These are phyloP conservation scores for Panaeolus cyanescens DNA, from an alignment of 768 basidiomycete genomes.

Conservation along the genomic window DNA sequence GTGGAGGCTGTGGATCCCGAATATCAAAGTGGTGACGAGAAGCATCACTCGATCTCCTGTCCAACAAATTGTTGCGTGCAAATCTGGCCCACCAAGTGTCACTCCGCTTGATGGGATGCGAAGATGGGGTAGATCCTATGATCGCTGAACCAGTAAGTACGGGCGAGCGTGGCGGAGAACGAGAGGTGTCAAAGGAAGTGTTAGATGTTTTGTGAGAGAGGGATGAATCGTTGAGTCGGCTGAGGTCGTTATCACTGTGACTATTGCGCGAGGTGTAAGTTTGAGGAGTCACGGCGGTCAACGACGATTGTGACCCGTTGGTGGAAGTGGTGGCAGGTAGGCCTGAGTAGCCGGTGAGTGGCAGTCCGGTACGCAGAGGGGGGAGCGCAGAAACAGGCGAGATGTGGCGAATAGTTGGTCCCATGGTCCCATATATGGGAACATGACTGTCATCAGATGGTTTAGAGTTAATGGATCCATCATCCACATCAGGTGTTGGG, in stretches of 20 bases:
- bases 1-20: conserved; percentile 80
- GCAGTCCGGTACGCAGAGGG: background rate
- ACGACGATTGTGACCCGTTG: background rate
- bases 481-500: conserved; percentile 32
- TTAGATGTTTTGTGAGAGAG: conserved; percentile 28
- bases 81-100: conserved; percentile 83
- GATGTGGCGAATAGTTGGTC: background rate
- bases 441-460: background rate
- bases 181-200: conserved; percentile 21
- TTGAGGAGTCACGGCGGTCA: background rate
- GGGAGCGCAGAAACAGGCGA: background rate
- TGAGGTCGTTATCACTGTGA: conserved; percentile 24
- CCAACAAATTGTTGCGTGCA: conserved; percentile 63
- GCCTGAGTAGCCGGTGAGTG: background rate
- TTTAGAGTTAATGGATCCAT: background rate
- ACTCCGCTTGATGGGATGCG: conserved; percentile 57
- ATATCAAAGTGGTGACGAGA: conserved; percentile 50
- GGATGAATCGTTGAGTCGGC: conserved; percentile 22
- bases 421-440: background rate
- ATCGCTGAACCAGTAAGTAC: conserved; percentile 39
- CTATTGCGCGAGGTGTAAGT: background rate
- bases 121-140: conserved; percentile 39
- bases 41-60: conserved; percentile 49
- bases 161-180: conserved; percentile 23
- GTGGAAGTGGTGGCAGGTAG: background rate